Evolutionary conservation across 23 red algal species (phyloP).

Genomic region (Gracilaria caudata): DNA sequence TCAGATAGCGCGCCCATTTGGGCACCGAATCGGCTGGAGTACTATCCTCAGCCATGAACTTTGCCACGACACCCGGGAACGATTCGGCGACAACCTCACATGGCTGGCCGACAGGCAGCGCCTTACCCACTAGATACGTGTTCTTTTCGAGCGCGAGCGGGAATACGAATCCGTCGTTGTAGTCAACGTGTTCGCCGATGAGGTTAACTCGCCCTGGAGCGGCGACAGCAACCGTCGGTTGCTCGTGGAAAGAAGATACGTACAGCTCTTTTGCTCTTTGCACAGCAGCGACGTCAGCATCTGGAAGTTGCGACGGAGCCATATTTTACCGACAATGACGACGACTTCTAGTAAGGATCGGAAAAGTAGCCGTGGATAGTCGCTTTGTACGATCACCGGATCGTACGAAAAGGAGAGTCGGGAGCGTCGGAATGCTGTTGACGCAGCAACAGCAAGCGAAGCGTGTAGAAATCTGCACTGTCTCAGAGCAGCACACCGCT

Average conservation of each 20-base stretch:
- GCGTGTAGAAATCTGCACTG: not conserved
- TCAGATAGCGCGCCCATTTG: slow-evolving; percentile 87
- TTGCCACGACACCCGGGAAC: slow-evolving; percentile 43
- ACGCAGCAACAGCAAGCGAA: not conserved
- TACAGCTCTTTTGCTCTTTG: slow-evolving; percentile 52
- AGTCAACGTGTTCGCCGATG: slow-evolving; percentile 99
- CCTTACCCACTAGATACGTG: slow-evolving; percentile 78
- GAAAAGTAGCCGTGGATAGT: not conserved
- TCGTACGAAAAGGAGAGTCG: not conserved
- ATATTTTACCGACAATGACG: not conserved
- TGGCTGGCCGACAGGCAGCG: slow-evolving; percentile 38
- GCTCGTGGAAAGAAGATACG: slow-evolving; percentile 47
- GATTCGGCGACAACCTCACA: slow-evolving; percentile 72
- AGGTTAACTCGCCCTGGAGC: slow-evolving; percentile 97
- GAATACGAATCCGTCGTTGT: slow-evolving; percentile 98
- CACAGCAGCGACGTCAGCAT: slow-evolving; percentile 42
- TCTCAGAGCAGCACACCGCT: not conserved
- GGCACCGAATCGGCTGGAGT: slow-evolving; percentile 44
- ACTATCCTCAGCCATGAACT: slow-evolving; percentile 60
- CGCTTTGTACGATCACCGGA: not conserved
- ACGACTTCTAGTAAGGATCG: not conserved
- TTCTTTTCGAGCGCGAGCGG: slow-evolving; percentile 90
- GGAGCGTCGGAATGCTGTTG: not conserved
- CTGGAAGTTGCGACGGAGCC: not conserved
- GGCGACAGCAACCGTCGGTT: slow-evolving; percentile 54